A percentile compares a stretch with the other conserved stretches of the same genome.
These are phyloP conservation scores for Jacaranda copaia DNA, from an alignment of 257 asterid species.

Conservation along the genomic window DNA sequence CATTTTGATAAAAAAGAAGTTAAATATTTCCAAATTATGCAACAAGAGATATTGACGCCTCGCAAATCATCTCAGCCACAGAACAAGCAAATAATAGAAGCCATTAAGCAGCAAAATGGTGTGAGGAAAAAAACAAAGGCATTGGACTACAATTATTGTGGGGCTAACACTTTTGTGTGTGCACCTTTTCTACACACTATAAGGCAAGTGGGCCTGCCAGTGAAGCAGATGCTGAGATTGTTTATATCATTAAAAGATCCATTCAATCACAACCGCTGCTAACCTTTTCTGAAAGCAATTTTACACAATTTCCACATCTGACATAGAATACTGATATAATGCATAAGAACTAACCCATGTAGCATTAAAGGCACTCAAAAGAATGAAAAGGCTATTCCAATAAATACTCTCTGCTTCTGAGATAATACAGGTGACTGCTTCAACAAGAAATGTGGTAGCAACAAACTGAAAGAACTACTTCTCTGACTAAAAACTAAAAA, in stretches of 20 bases:
- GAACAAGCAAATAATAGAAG: slow-evolving; percentile 27
- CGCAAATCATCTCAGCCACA: not conserved
- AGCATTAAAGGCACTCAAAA: slow-evolving; percentile 30
- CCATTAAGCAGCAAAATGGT: not conserved
- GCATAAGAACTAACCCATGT: slow-evolving; percentile 25
- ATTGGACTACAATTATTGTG: slow-evolving; percentile 26
- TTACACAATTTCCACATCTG: slow-evolving; percentile 44
- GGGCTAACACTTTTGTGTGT: slow-evolving; percentile 26
- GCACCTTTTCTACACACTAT: slow-evolving; percentile 24
- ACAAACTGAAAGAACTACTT: slow-evolving; percentile 39
- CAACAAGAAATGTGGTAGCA: slow-evolving; percentile 31
- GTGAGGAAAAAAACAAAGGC: slow-evolving; percentile 2
- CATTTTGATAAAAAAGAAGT: not conserved
- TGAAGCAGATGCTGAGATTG: slow-evolving; percentile 40
- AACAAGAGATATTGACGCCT: not conserved
- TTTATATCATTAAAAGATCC: slow-evolving; percentile 37
- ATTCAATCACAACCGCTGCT: slow-evolving; percentile 31
- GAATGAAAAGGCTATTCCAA: slow-evolving; percentile 17
- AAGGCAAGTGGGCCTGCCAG: slow-evolving; percentile 42
- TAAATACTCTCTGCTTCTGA: slow-evolving; percentile 26
- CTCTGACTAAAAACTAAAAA: slow-evolving; percentile 27
- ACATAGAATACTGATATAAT: slow-evolving; percentile 23
- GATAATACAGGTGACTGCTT: slow-evolving; percentile 25
- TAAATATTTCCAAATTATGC: not conserved
- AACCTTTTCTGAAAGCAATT: slow-evolving; percentile 41